These are phyloP conservation scores for Tricholoma matsutake DNA, from an alignment of 768 basidiomycete species.

Conservation along the genomic window DNA sequence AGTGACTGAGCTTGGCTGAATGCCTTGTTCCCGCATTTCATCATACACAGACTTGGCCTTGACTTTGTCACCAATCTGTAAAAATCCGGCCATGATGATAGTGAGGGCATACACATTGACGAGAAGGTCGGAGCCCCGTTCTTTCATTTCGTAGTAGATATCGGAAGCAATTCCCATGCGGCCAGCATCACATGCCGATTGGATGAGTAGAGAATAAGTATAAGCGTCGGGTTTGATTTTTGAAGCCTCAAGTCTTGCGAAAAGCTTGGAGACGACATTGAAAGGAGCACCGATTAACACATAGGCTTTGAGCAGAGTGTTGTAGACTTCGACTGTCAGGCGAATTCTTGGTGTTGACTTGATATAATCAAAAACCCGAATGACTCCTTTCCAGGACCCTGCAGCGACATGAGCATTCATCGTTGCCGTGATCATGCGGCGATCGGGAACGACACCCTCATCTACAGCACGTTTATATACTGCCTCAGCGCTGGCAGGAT, in stretches of 20 bases:
- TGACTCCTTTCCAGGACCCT: slow-evolving; percentile 75
- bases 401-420: slow-evolving; percentile 84
- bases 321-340: slow-evolving; percentile 62
- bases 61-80: slow-evolving; percentile 49
- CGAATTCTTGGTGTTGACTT: slow-evolving; percentile 31
- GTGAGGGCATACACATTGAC: slow-evolving; percentile 64
- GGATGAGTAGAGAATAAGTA: slow-evolving; percentile 74
- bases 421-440: slow-evolving; percentile 61
- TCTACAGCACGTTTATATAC: slow-evolving; percentile 62
- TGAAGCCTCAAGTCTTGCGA: slow-evolving; percentile 48
- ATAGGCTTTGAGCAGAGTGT: slow-evolving; percentile 81
- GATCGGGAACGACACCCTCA: slow-evolving; percentile 62
- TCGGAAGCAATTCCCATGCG: slow-evolving; percentile 59
- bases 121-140: slow-evolving; percentile 35
- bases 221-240: slow-evolving; percentile 55
- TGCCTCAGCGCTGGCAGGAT: slow-evolving; percentile 62
- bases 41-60: slow-evolving; percentile 66
- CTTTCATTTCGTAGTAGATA: slow-evolving; percentile 63
- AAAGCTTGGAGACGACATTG: slow-evolving; percentile 54
- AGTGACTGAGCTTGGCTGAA: slow-evolving; percentile 67
- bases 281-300: slow-evolving; percentile 80
- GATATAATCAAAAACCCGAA: slow-evolving; percentile 67
- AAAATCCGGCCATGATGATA: slow-evolving; percentile 70
- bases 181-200: slow-evolving; percentile 76
- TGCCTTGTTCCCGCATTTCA: slow-evolving; percentile 63